Evolutionary conservation across 345 rosid species (phyloP).

Genomic region (Gynandropsis gynandra): DNA sequence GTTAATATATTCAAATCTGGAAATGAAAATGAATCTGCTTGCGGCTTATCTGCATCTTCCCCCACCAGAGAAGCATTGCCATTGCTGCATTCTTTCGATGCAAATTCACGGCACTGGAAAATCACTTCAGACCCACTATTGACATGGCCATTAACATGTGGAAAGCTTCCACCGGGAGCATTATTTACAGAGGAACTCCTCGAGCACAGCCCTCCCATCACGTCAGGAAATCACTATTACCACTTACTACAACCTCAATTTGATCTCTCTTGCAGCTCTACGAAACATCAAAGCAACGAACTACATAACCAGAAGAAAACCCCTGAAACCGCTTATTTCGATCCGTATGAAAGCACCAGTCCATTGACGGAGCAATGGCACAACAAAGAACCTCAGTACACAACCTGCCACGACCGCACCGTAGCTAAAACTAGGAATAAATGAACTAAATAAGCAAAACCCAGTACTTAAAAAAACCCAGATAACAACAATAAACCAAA

Average conservation of each 20-base stretch:
- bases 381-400: constrained; percentile 18
- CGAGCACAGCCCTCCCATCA: constrained; percentile 99
- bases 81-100: constrained; percentile 31
- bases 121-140: constrained; percentile 34
- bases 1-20: constrained; percentile 34
- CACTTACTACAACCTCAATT: constrained; percentile 1
- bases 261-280: constrained; percentile 29
- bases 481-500: constrained; percentile 6
- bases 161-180: constrained; percentile 82
- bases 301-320: constrained; percentile 31
- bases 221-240: constrained; percentile 8
- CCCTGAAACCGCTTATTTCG: constrained; percentile 31
- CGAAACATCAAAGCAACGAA: constrained; percentile 27
- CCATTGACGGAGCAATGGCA: constrained; percentile 47
- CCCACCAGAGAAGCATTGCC: constrained; percentile 34
- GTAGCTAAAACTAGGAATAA: constrained; percentile 19
- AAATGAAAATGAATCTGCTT: constrained; percentile 48
- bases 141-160: constrained; percentile 50
- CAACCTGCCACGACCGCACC: constrained; percentile 14
- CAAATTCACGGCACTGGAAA: constrained; percentile 42
- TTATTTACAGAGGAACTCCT: constrained; percentile 87
- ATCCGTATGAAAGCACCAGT: constrained; percentile 36
- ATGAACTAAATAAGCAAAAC: constrained; percentile 1
- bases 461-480: constrained; percentile 16
- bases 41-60: constrained; percentile 41